These are phyloP conservation scores for Xylaria multiplex DNA, from an alignment of 2,329 filamentous ascomycete species.

Conservation along the genomic window DNA sequence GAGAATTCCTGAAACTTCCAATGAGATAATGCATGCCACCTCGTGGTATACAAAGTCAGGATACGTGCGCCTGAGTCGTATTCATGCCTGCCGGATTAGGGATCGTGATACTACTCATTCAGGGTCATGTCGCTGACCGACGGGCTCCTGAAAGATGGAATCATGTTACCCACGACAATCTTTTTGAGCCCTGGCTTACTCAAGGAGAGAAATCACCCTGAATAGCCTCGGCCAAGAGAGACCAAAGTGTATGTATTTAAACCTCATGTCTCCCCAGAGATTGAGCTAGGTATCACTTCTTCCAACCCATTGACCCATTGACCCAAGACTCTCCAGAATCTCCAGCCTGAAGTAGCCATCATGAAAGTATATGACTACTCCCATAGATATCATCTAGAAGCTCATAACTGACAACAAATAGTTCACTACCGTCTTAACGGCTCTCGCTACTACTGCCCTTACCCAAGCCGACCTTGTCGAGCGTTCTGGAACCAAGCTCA, in stretches of 20 bases:
- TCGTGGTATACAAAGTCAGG: constrained; percentile 4
- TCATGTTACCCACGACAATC: constrained; percentile 8
- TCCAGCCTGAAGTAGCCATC: not conserved
- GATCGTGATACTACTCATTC: constrained; percentile 18
- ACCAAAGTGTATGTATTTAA: constrained; percentile 9
- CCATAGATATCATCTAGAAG: not conserved
- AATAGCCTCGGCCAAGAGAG: not conserved
- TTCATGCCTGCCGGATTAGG: constrained; percentile 25
- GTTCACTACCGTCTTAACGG: constrained; percentile 27
- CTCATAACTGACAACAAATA: constrained; percentile 15
- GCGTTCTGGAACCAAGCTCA: constrained; percentile 34
- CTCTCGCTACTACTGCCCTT: constrained; percentile 23
- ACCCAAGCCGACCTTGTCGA: constrained; percentile 25
- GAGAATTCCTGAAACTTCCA: constrained; percentile 18
- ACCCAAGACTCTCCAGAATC: not conserved
- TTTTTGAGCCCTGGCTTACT: not conserved
- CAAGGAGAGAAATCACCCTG: not conserved
- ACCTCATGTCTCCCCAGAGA: not conserved
- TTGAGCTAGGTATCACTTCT: not conserved
- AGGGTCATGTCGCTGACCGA: constrained; percentile 27
- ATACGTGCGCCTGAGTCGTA: not conserved
- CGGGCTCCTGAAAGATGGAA: constrained; percentile 1
- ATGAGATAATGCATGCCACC: constrained; percentile 10
- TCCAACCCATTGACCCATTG: not conserved
- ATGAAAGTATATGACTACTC: constrained; percentile 25